These are phyloP conservation scores for Aspergillus heteromorphus DNA, from an alignment of 495 filamentous ascomycete genomes.

Conservation along the genomic window DNA sequence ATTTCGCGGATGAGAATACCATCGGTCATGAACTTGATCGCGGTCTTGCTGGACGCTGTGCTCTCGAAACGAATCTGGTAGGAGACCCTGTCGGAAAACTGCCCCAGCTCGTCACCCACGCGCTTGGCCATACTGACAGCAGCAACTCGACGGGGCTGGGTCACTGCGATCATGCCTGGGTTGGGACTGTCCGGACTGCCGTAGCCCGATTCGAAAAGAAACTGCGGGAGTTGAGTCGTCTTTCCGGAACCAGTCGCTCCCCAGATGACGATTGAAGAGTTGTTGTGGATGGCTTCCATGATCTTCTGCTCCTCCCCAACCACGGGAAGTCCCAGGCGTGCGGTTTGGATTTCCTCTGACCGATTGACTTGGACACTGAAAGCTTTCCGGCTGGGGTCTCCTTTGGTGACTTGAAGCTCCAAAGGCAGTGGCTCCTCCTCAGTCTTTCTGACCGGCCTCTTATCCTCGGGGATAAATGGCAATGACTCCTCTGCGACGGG, in stretches of 20 bases:
- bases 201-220: slow-evolving; percentile 90
- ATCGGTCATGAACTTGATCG: slow-evolving; percentile 99
- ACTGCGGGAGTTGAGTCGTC: slow-evolving; percentile 95
- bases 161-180: slow-evolving; percentile 90
- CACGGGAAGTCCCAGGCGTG: slow-evolving; percentile 76
- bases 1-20: slow-evolving; percentile 92
- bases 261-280: slow-evolving; percentile 84
- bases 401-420: slow-evolving; percentile 61
- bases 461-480: slow-evolving; percentile 21
- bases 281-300: slow-evolving; percentile 94
- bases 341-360: slow-evolving; percentile 64
- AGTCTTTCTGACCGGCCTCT: slow-evolving; percentile 30
- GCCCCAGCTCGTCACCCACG: slow-evolving; percentile 77
- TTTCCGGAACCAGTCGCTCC: slow-evolving; percentile 96
- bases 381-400: slow-evolving; percentile 61
- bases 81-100: slow-evolving; percentile 62
- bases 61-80: slow-evolving; percentile 96
- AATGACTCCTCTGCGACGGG: slow-evolving; percentile 27
- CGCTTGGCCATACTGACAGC: slow-evolving; percentile 94
- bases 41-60: slow-evolving; percentile 73
- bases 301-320: slow-evolving; percentile 95
- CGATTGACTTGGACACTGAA: slow-evolving; percentile 71
- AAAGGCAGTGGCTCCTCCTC: slow-evolving; percentile 72
- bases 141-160: slow-evolving; percentile 88
- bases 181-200: slow-evolving; percentile 70